phyloP scores from a whole-genome alignment of 1,284 basidiomycete species.

The Mycena sp. region DNA sequence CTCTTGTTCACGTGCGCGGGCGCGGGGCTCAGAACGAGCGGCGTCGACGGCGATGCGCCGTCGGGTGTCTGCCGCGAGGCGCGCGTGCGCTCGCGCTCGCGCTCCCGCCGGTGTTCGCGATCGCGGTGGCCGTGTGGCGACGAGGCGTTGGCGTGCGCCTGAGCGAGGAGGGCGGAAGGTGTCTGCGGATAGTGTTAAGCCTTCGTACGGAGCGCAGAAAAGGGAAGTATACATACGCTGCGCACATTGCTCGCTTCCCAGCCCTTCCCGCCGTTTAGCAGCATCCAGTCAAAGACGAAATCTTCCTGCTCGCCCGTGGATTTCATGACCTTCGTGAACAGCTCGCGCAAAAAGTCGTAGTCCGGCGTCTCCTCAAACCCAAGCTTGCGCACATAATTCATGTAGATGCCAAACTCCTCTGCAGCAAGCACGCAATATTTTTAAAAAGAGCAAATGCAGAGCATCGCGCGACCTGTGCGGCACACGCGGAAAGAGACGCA shows the following conservation, averaged over 20 bases:
- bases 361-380: slow-evolving; percentile 97
- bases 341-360: slow-evolving; percentile 96
- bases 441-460: slow-evolving; percentile 12
- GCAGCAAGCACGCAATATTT: slow-evolving; percentile 35
- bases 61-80: slow-evolving; percentile 66
- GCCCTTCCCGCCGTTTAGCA: slow-evolving; percentile 89
- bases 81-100: slow-evolving; percentile 60
- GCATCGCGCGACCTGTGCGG: slow-evolving; percentile 5
- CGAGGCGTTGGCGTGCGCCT: slow-evolving; percentile 62
- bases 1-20: slow-evolving; percentile 69
- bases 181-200: slow-evolving; percentile 43
- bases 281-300: slow-evolving; percentile 97
- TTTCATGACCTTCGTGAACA: slow-evolving; percentile 94
- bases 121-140: slow-evolving; percentile 62
- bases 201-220: slow-evolving; percentile 22
- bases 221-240: slow-evolving; percentile 56
- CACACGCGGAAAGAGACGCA: slow-evolving; percentile 49
- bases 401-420: slow-evolving; percentile 97
- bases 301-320: slow-evolving; percentile 92
- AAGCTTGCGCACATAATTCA: slow-evolving; percentile 96
- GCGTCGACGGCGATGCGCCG: slow-evolving; percentile 58
- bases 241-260: slow-evolving; percentile 85
- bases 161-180: slow-evolving; percentile 54
- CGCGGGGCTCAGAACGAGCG: slow-evolving; percentile 69
- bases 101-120: slow-evolving; percentile 60